Base-by-base conservation (phyloP, 768 basidiomycete genomes). In the Panus rudis region DNA sequence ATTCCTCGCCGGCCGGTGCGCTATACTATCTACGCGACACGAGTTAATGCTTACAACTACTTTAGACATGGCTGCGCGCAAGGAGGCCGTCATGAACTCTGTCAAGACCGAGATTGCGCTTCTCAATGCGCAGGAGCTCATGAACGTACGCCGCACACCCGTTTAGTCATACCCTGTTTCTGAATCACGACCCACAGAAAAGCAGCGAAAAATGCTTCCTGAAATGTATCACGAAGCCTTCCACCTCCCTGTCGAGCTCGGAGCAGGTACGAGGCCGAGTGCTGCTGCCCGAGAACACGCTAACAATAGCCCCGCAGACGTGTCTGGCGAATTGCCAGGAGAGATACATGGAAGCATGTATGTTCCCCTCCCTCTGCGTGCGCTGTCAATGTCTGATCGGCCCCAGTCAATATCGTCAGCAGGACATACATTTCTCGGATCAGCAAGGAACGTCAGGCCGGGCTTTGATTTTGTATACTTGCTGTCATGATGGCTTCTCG, bases 321-420 rank as follows among this genome's bases (percentile, higher is more conserved):
- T 92, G 89, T 53, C 66, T 91, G 32, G 65, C 76, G 5, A 70
- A 78, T 45, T 92, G 89, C 58, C 68, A 89, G 54, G 85, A 89
- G 41, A 76, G 86, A 33, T 92, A 89, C 58, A 69, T 92, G 68
- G 85, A 91, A 63, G 84, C 84, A 26, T 90, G 88, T 89, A 54
- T 67, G 85, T 76, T 4, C 8, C 14, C n/a, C 33, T 34, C 14
- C 1, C 20, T 25, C 16, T 40, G 23, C 33, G 13, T 44, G 21
- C 25, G 21, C 7, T 16, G 23, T 17, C 21, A 25, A 14, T 16
- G 14, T 48, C 26, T 39, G 50, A 26, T 39, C 30, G 22, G 12
- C 27, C 32, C n/a, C 51, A 91, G 87, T 90, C 67, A 84, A 82
- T 59, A 76, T 87, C 37, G 81, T 90, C 23, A 82, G 82, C 65